Percentiles rank a stretch among this genome's conserved stretches.
Evolutionary conservation across 768 basidiomycete species (phyloP).

Genomic region (Psilocybe sp.): DNA sequence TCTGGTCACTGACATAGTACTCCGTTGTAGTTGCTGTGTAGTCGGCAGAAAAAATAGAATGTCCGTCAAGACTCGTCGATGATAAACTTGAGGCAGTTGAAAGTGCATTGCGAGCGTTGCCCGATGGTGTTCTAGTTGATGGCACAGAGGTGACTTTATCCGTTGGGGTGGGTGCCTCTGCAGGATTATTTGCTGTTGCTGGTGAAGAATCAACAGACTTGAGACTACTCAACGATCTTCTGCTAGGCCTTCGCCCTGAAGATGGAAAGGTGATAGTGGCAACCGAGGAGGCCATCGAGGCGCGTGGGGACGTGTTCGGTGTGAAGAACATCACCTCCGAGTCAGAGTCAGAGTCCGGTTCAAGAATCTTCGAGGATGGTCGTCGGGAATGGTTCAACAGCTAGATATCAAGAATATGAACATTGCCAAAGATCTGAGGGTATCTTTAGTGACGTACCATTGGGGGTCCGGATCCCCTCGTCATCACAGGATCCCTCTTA

Average conservation of each 20-base stretch:
- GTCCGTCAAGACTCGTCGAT: slow-evolving; percentile 37
- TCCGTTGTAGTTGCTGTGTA: slow-evolving; percentile 6
- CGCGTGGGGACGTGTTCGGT: slow-evolving; percentile 51
- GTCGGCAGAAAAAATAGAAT: slow-evolving; percentile 38
- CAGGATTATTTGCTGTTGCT: neutral
- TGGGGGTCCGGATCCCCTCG: no score
- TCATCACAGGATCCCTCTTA: no score
- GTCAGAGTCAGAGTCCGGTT: slow-evolving; percentile 20
- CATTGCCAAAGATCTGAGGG: neutral
- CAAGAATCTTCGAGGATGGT: slow-evolving; percentile 5
- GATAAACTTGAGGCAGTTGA: slow-evolving; percentile 27
- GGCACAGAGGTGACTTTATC: slow-evolving; percentile 14
- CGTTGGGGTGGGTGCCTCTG: slow-evolving; percentile 1
- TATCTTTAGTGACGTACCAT: no score
- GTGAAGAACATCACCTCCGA: slow-evolving; percentile 59
- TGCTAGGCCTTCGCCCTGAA: slow-evolving; percentile 20
- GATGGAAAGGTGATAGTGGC: slow-evolving; percentile 24
- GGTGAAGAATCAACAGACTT: slow-evolving; percentile 7
- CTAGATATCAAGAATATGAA: slow-evolving; percentile 3
- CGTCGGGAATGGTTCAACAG: slow-evolving; percentile 3
- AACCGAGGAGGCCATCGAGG: slow-evolving; percentile 38
- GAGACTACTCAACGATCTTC: slow-evolving; percentile 18
- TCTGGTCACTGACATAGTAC: slow-evolving; percentile 25
- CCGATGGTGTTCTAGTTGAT: slow-evolving; percentile 25
- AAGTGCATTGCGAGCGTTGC: slow-evolving; percentile 16